These are phyloP conservation scores for Mucuna pruriens DNA, from an alignment of 306 rosid species.

Conservation along the genomic window DNA sequence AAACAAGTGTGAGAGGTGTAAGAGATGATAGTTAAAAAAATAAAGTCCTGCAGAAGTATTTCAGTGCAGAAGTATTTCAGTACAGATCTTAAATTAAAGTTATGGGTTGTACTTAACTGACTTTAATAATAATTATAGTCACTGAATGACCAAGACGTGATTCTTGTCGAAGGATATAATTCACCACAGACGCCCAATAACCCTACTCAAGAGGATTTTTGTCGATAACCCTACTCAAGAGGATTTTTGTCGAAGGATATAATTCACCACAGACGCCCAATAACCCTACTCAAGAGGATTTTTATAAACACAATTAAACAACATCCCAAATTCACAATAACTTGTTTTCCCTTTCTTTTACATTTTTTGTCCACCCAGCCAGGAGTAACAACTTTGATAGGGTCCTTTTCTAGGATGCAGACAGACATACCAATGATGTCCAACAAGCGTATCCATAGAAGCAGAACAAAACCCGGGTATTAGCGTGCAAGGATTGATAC, in stretches of 20 bases:
- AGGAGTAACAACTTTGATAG: background rate
- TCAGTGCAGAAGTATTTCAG: no score
- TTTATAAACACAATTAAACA: background rate
- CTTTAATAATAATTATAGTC: background rate
- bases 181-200: background rate
- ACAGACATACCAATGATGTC: background rate
- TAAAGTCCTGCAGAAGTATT: background rate
- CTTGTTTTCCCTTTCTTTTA: background rate
- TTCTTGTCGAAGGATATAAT: no score
- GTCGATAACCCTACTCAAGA: no score
- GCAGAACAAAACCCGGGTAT: no score
- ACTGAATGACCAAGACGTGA: no score
- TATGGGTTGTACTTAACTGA: background rate
- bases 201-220: background rate
- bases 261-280: conserved; percentile 2
- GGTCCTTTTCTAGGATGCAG: background rate
- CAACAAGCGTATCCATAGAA: background rate
- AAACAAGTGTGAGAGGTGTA: background rate
- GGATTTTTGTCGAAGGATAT: no score
- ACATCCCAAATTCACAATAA: no score
- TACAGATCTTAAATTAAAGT: background rate
- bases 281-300: background rate
- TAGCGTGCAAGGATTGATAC: no score
- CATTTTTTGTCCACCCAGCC: background rate
- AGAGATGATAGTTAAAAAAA: background rate